Base-by-base conservation (phyloP, 345 rosid genomes). In the Lepidium aucheri region DNA sequence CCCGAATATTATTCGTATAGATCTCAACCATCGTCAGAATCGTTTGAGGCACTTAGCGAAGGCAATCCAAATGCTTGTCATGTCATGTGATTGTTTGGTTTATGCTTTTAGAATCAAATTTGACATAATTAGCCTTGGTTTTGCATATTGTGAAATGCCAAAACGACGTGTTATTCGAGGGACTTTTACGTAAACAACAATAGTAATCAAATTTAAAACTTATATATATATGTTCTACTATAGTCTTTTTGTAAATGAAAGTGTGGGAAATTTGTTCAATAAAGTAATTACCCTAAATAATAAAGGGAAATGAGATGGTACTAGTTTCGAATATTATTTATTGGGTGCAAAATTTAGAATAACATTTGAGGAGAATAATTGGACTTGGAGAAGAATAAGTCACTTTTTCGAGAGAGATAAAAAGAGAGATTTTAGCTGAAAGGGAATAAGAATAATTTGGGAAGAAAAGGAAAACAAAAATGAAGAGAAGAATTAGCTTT, bases 1-100 rank as follows among this genome's bases (percentile, higher is more conserved):
- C 18, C 79, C 13, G 76, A 76, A 32, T 32, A 75, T 12, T 73
- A 73, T 60, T 73, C 77, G 6, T 73, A 73, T 58, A 67, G 72
- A 73, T 76, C 84, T 10, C 87, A 69, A 42, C 80, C 32, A 5
- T 28, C 86, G 65, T 68, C 81, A 0, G 78, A 81, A 5, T 81
- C 98, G 15, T 92, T 92, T 7, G 96, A 89, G 71, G 62, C 86
- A 33, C 82, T 92, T 8, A 92, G 93, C 54, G 98, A 92, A 6
- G 96, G 91, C 61, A 92, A 92, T 69, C 98, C 95, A 0, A 89
- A 92, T 66, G 93, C 95, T 18, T 92, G 98, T 82, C 78, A 78
- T 28, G 22, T 92, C 8, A 82, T 92, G 96, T 92, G 86, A 85
- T 20, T 60, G 85, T 83, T 20, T 53, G 63, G 41, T 13, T 22